Percentiles rank a stretch among this genome's conserved stretches.
phyloP scores from a whole-genome alignment of 1,284 basidiomycete species.

The Boletus sp. region DNA sequence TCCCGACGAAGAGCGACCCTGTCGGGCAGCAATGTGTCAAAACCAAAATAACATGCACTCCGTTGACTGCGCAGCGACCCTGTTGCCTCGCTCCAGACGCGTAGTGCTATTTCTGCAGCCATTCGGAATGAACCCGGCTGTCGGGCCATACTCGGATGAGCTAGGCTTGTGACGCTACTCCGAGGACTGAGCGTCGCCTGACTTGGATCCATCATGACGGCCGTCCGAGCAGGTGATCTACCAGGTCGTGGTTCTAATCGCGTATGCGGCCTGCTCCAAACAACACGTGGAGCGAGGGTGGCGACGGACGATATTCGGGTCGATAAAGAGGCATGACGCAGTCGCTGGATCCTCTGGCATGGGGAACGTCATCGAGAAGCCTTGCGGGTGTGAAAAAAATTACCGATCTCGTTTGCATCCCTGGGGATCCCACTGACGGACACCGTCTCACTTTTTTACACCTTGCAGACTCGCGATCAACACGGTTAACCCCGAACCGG shows the following conservation, averaged over 20 bases:
- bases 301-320: constrained; percentile 26
- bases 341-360: constrained; percentile 53
- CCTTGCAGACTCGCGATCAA: constrained; percentile 64
- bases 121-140: constrained; percentile 28
- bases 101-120: constrained; percentile 9
- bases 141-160: constrained; percentile 25
- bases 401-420: constrained; percentile 44
- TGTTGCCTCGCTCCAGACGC: constrained; percentile 10
- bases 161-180: neutral
- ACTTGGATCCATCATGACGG: constrained; percentile 3
- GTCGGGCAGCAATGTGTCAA: constrained; percentile 28
- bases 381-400: constrained; percentile 66
- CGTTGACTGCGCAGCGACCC: constrained; percentile 15
- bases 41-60: constrained; percentile 27
- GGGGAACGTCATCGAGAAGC: constrained; percentile 55
- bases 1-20: neutral
- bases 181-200: constrained; percentile 2
- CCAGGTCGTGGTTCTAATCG: constrained; percentile 11
- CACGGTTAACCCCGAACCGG: constrained; percentile 63
- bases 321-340: constrained; percentile 33
- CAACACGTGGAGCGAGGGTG: constrained; percentile 25
- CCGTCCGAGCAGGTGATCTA: neutral
- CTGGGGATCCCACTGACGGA: constrained; percentile 17
- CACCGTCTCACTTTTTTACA: constrained; percentile 32
- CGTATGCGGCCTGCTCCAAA: constrained; percentile 24